Evolutionary conservation across 108 stramenopile species (phyloP).

Genomic region (Pseudonitzschia multiseries): DNA sequence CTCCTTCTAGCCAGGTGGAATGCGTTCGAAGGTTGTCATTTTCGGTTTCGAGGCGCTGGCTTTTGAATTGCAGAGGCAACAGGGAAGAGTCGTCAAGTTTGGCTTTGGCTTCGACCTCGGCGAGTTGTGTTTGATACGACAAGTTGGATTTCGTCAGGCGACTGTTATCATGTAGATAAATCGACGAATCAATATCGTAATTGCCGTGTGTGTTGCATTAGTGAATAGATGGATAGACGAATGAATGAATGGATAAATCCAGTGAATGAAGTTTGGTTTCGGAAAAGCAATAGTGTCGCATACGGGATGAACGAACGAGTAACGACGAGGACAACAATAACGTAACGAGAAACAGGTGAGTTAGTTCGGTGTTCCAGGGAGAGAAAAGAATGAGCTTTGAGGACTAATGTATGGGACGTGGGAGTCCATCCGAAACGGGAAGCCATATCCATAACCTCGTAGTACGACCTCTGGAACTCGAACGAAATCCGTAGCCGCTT

Average conservation of each 20-base stretch:
- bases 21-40: constrained; percentile 62
- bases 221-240: too few species aligned
- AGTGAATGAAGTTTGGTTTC: background rate
- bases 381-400: background rate
- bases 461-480: too few species aligned
- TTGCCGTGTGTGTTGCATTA: constrained; percentile 4
- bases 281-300: too few species aligned
- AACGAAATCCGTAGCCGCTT: too few species aligned
- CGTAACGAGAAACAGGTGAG: too few species aligned
- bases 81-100: constrained; percentile 58
- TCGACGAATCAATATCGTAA: too few species aligned
- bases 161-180: constrained; percentile 22
- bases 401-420: background rate
- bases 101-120: constrained; percentile 46
- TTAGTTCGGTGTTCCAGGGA: too few species aligned
- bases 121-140: constrained; percentile 41
- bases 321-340: too few species aligned
- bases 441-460: too few species aligned
- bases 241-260: too few species aligned
- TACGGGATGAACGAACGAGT: too few species aligned
- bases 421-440: too few species aligned
- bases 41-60: constrained; percentile 68
- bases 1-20: constrained; percentile 64
- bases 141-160: constrained; percentile 62
- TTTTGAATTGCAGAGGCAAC: constrained; percentile 67